Conservation (phyloP, 2,329 filamentous ascomycete species). For the Dendrostoma leiphaemia region DNA sequence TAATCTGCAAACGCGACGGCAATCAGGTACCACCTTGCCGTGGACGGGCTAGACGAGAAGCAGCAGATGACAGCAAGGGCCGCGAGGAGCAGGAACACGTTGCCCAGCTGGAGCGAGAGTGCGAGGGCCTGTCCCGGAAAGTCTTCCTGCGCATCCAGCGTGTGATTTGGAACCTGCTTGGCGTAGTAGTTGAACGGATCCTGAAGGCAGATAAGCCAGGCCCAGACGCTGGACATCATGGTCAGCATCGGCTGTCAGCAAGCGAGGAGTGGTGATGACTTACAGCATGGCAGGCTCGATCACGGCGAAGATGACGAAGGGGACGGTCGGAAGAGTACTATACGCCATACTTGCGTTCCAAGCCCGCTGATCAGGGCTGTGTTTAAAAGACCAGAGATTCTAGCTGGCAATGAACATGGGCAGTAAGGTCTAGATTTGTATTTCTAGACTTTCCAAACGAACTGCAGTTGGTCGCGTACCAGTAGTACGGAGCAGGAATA, state of each 20-base stretch:
- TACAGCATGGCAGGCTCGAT: constrained; percentile 4
- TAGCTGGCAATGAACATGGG: too few species aligned
- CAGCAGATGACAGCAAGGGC: constrained; percentile 28
- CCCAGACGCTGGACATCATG: constrained; percentile 17
- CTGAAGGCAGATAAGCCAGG: constrained; percentile 20
- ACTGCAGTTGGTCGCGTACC: too few species aligned
- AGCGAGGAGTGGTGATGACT: background rate
- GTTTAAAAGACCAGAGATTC: too few species aligned
- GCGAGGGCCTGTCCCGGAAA: constrained; percentile 23
- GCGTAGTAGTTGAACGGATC: constrained; percentile 28
- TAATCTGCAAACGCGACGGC: constrained; percentile 32
- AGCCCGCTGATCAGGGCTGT: background rate
- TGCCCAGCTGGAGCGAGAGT: constrained; percentile 27
- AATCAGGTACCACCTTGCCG: constrained; percentile 26
- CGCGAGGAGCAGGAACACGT: constrained; percentile 31
- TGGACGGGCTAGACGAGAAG: constrained; percentile 26
- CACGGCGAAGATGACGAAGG: constrained; percentile 7
- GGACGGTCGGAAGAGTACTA: constrained; percentile 6
- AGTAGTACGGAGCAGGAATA: too few species aligned
- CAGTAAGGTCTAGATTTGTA: background rate
- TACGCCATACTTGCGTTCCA: background rate
- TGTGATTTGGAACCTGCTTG: constrained; percentile 24
- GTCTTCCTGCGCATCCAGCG: constrained; percentile 10
- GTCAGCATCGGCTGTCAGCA: background rate
- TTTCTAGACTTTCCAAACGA: too few species aligned